Percentiles rank a stretch among this genome's conserved stretches.
Conservation (phyloP, 768 basidiomycete species). For the Amanita jacksonii region DNA sequence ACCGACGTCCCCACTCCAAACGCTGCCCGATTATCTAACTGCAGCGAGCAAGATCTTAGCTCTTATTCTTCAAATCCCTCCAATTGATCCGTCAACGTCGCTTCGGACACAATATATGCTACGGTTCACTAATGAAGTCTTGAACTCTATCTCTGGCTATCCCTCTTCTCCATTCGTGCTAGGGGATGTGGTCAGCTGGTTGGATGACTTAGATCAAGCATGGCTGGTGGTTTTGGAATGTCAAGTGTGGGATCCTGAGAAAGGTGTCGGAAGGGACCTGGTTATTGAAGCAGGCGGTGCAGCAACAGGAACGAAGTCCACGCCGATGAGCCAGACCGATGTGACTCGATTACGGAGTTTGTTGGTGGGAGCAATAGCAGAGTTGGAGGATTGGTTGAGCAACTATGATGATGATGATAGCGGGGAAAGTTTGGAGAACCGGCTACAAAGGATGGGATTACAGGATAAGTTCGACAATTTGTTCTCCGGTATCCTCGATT, state of each 20-base stretch:
- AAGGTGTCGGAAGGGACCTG: slow-evolving; percentile 26
- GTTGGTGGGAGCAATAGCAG: slow-evolving; percentile 46
- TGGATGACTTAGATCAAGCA: slow-evolving; percentile 66
- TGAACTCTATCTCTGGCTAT: slow-evolving; percentile 56
- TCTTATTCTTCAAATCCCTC: slow-evolving; percentile 66
- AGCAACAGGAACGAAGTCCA: slow-evolving; percentile 24
- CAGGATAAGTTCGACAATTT: slow-evolving; percentile 56
- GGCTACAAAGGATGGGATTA: slow-evolving; percentile 42
- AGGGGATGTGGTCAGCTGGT: slow-evolving; percentile 48
- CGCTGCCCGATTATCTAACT: slow-evolving; percentile 49
- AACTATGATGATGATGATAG: slow-evolving; percentile 18
- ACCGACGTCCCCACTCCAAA: slow-evolving; percentile 42
- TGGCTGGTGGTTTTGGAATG: slow-evolving; percentile 59
- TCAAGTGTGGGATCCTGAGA: slow-evolving; percentile 56
- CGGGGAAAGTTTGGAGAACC: slow-evolving; percentile 25
- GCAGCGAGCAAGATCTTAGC: slow-evolving; percentile 47
- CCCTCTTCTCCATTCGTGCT: slow-evolving; percentile 33
- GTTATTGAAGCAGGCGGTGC: slow-evolving; percentile 26
- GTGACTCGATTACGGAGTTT: slow-evolving; percentile 60
- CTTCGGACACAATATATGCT: slow-evolving; percentile 62
- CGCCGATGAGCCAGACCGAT: slow-evolving; percentile 61
- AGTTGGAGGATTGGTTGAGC: slow-evolving; percentile 61
- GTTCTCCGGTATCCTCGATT: slow-evolving; percentile 52
- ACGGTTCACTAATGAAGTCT: slow-evolving; percentile 58
- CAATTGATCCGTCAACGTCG: slow-evolving; percentile 58